Base-by-base conservation (phyloP, 352 stramenopile species). In the Pythium brassicae region DNA sequence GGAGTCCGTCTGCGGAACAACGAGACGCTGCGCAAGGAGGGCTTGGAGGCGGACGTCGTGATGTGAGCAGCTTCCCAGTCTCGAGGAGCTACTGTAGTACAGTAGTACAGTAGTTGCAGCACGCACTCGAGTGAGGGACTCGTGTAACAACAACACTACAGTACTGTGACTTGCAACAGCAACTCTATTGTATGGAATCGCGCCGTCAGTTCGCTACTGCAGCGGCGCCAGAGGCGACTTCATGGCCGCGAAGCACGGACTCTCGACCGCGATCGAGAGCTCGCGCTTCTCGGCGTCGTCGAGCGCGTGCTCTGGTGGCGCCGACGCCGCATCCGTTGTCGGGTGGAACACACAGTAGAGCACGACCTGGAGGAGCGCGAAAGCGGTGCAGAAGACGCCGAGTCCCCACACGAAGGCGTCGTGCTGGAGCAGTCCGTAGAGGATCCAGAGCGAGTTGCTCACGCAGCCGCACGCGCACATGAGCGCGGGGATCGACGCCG, bases 371-470 rank as follows among this genome's bases (percentile, higher is more conserved):
- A 78, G 37, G 7, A 54, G 49, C 0, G 61, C 74, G 20, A 86
- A 55, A 26, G 56, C 40, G 35, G 76, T 32, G 35, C 69, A 72
- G 8, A 72, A 59, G 12, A 66, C 45, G 15, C 71, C 81, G 10
- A 75, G 76, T 9, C 72, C 65, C 27, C 83, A 34, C 2, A 89
- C 62, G 25, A 87, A 66, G 15, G 69, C 34, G 27, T 89, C 72
- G 34, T 73, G 27, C 47, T 76, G 65, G 17, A 85, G 32, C 20
- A 76, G 55, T 11, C 72, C 74, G 53, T 79, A 82, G 46, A 75
- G 26, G 53, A 80, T 53, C 74, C 79, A 87, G 34, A 87, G 61
- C 2, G 53, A 44, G 53, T 78, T 82, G 68, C 84, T 89, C 53
- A 72, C 12, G 10, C 69, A 65, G 4, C 73, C 78, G 27, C 74